Conservation (phyloP, 2,329 filamentous ascomycete genomes). For the Coccinonectria pachysandricola region DNA sequence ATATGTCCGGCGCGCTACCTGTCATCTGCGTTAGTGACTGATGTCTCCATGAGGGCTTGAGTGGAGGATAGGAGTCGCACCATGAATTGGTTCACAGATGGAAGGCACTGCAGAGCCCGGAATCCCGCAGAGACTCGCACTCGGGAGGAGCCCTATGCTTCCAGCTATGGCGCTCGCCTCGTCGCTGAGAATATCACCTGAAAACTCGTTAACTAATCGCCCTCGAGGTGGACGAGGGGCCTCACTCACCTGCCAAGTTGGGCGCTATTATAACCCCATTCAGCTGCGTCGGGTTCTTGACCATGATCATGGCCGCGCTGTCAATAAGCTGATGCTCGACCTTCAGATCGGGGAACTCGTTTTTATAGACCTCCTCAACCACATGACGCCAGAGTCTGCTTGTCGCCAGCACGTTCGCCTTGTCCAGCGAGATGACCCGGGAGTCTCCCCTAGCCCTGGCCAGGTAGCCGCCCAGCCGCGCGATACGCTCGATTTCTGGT, state of each 20-base stretch:
- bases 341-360: slow-evolving; percentile 78
- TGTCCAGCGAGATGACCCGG: slow-evolving; percentile 71
- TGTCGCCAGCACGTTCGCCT: slow-evolving; percentile 87
- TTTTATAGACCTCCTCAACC: slow-evolving; percentile 69
- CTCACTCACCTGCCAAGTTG: slow-evolving; percentile 39
- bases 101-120: slow-evolving; percentile 9
- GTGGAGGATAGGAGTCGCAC: slow-evolving; percentile 7
- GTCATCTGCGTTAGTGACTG: slow-evolving; percentile 6
- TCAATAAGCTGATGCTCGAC: slow-evolving; percentile 84
- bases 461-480: slow-evolving; percentile 66
- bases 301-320: slow-evolving; percentile 86
- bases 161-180: slow-evolving; percentile 11
- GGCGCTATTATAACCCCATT: slow-evolving; percentile 84
- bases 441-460: slow-evolving; percentile 62
- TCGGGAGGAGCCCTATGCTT: slow-evolving; percentile 14
- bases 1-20: slow-evolving; percentile 10
- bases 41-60: slow-evolving; percentile 6
- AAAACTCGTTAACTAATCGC: slow-evolving; percentile 9
- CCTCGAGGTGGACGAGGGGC: slow-evolving; percentile 8
- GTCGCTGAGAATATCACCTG: slow-evolving; percentile 12
- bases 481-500: slow-evolving; percentile 75
- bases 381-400: slow-evolving; percentile 77
- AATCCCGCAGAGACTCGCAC: slow-evolving; percentile 15
- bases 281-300: slow-evolving; percentile 75
- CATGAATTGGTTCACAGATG: slow-evolving; percentile 15